Base-by-base conservation (phyloP, 75 land plant species). In the Isoetes taiwanensis region DNA sequence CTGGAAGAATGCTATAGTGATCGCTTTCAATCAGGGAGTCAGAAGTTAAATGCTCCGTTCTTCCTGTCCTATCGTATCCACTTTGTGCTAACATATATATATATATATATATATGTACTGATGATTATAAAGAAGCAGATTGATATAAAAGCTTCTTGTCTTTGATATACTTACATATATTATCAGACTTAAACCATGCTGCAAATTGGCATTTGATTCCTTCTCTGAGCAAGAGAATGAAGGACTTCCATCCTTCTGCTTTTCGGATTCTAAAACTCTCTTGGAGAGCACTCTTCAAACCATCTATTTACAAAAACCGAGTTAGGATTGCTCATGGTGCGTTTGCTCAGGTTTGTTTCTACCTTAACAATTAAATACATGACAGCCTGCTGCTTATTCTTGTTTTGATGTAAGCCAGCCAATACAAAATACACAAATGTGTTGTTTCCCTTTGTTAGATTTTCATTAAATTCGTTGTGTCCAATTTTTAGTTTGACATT, bases 261-360 rank as follows among this genome's bases (percentile, higher is more conserved):
- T 59, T 31, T 26, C 34, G 69, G 31, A 65, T 71, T 26, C 28
- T 71, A 1, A 71, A 64, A 32, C 40, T 71, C 0, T 32, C 56
- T 0, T 71, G 74, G 74, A 41, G 43, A 35, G 74, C 20, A 19
- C 48, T 65, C 4, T 71, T 71, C 42, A 43, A 71, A 31, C 32
- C 69, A 20, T 65, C 58, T 0, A 10, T 59, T n/a, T 71, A 71
- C n/a, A 64, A 28, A 17, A 65, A 71, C 31, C 55, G 69, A 0
- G 24, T 43, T 4, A 55, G 46, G 14, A 71, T 71, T 52, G 74
- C 74, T 30, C 74, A 71, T 34, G 69, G 74, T 64, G 74, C 74
- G n/a, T 65, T 65, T 30, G 68, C 74, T 53, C 74, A 71, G 74
- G 74, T 71, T 16, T 12, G 2, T 17, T 65, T 25, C 21, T 6